These are phyloP conservation scores for Barnettozyma salicaria DNA, from an alignment of 805 yeast species.

Conservation along the genomic window DNA sequence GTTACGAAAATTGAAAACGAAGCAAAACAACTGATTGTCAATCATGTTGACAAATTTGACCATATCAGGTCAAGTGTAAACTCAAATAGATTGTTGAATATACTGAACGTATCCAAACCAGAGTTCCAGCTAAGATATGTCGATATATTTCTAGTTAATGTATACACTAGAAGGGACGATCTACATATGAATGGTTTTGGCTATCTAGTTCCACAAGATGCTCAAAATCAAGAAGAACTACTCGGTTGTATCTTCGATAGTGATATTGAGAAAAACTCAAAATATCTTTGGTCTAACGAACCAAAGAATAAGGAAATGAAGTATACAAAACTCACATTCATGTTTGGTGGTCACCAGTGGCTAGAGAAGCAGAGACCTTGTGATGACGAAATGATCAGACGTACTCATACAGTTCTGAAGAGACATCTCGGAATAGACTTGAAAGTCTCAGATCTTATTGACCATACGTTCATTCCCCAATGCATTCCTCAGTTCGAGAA, in stretches of 20 bases:
- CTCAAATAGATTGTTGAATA: conserved; percentile 34
- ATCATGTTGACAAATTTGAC: conserved; percentile 31
- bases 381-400: conserved; percentile 21
- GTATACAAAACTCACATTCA: conserved; percentile 73
- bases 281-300: conserved; percentile 25
- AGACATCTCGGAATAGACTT: conserved; percentile 33
- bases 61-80: conserved; percentile 57
- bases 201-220: conserved; percentile 62
- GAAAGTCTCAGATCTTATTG: conserved; percentile 23
- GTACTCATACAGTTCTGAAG: conserved; percentile 35
- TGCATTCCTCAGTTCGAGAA: conserved; percentile 79
- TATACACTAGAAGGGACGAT: conserved; percentile 45
- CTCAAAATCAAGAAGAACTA: conserved; percentile 45
- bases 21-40: conserved; percentile 2
- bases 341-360: conserved; percentile 76
- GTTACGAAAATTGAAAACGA: conserved; percentile 11
- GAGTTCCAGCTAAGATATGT: conserved; percentile 22
- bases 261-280: conserved; percentile 59
- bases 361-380: conserved; percentile 1
- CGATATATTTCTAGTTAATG: conserved; percentile 62
- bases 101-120: not conserved
- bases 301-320: conserved; percentile 18
- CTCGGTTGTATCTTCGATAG: conserved; percentile 92
- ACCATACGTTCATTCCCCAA: conserved; percentile 38
- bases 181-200: conserved; percentile 74